A percentile compares a stretch with the other conserved stretches of the same genome.
phyloP scores from a whole-genome alignment of 371 early-diverging fungal species.

The Catenaria anguillulae region DNA sequence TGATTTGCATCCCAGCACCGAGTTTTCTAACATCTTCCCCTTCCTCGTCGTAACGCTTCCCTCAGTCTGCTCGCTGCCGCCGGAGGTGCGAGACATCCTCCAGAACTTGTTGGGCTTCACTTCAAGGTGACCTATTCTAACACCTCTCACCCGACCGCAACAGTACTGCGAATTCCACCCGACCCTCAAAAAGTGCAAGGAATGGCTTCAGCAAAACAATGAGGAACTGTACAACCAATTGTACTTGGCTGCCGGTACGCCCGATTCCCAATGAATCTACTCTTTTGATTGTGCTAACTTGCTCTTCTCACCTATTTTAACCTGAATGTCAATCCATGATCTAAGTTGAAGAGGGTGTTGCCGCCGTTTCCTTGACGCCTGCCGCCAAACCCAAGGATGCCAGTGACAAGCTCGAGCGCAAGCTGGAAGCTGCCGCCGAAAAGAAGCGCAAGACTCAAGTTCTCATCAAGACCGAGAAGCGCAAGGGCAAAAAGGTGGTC shows the following conservation, averaged over 20 bases:
- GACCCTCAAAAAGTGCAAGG: slow-evolving; percentile 8
- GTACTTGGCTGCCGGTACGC: slow-evolving; percentile 6
- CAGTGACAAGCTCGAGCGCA: neutral
- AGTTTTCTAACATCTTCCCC: too few relatives aligned
- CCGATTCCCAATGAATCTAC: too few relatives aligned
- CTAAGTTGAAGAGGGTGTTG: neutral
- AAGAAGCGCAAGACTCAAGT: slow-evolving; percentile 8
- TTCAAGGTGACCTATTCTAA: too few relatives aligned
- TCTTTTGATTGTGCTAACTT: too few relatives aligned
- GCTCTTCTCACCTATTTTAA: too few relatives aligned
- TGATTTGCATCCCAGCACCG: too few relatives aligned
- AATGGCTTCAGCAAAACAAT: slow-evolving; percentile 9
- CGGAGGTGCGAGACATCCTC: too few relatives aligned
- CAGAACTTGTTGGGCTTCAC: too few relatives aligned
- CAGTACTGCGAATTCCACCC: slow-evolving; percentile 11
- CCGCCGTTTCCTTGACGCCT: neutral
- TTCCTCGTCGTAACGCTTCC: too few relatives aligned
- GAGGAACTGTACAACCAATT: slow-evolving; percentile 3
- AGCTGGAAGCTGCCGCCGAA: neutral
- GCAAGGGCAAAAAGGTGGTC: slow-evolving; percentile 15
- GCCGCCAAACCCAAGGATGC: slow-evolving; percentile 7
- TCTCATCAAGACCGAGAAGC: slow-evolving; percentile 11
- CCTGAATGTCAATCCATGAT: neutral
- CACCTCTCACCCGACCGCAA: too few relatives aligned
- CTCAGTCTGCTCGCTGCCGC: too few relatives aligned